Evolutionary conservation across 1,139 yeast species (phyloP).

Genomic region (Debaryomycetaceae sp.): DNA sequence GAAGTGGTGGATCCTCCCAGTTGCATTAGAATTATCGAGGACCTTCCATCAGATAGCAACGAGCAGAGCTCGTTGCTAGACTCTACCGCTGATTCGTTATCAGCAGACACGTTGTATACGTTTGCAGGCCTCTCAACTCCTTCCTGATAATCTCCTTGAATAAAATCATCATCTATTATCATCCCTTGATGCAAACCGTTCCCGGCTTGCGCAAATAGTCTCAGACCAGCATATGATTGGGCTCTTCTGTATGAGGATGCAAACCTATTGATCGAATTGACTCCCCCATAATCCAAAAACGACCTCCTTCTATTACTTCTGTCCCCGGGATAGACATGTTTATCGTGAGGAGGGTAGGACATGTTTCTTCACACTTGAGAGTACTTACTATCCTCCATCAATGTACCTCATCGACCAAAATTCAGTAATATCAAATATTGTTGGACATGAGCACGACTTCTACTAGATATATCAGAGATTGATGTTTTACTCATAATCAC

Average conservation of each 20-base stretch:
- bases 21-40: constrained; percentile 4
- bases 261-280: constrained; percentile 70
- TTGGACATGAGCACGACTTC: not conserved
- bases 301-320: constrained; percentile 13
- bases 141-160: not conserved
- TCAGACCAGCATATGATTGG: constrained; percentile 48
- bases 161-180: not conserved
- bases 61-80: constrained; percentile 5
- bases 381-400: not conserved
- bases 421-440: not conserved
- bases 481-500: not conserved
- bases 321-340: not conserved
- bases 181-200: constrained; percentile 6
- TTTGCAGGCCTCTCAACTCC: not conserved
- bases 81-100: not conserved
- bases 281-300: constrained; percentile 40
- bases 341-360: constrained; percentile 1
- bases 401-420: not conserved
- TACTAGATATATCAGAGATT: not conserved
- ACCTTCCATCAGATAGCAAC: constrained; percentile 8
- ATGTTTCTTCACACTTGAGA: not conserved
- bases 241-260: constrained; percentile 80
- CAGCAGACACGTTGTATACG: not conserved
- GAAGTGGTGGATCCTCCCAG: constrained; percentile 56
- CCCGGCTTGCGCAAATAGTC: constrained; percentile 17